A percentile compares a stretch with the other conserved stretches of the same genome.
These are phyloP conservation scores for Allium sativum DNA, from an alignment of 106 monocot species.

Conservation along the genomic window DNA sequence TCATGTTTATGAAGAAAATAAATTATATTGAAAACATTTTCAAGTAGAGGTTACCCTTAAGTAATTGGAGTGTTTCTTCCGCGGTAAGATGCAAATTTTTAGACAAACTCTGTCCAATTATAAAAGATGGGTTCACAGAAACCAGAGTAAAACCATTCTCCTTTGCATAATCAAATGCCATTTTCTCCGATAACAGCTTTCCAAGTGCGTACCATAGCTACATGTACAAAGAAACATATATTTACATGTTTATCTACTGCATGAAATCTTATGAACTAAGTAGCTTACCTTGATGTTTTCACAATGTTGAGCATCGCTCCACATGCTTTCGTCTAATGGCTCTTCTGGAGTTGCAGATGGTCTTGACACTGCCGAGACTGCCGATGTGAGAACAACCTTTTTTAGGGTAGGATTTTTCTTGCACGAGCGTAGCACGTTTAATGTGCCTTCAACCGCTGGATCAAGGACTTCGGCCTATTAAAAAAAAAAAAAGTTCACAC, in stretches of 20 bases:
- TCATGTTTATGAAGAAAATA: too few species aligned
- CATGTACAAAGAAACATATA: not conserved
- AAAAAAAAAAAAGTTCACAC: not conserved
- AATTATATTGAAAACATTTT: too few species aligned
- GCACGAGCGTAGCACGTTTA: slow-evolving; percentile 62
- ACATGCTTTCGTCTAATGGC: too few species aligned
- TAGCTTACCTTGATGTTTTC: too few species aligned
- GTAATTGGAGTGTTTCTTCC: slow-evolving; percentile 41
- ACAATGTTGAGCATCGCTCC: too few species aligned
- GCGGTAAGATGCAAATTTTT: slow-evolving; percentile 40
- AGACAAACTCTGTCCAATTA: slow-evolving; percentile 59
- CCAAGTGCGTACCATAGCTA: slow-evolving; percentile 77
- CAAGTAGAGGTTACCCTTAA: slow-evolving; percentile 33
- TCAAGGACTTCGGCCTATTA: slow-evolving; percentile 52
- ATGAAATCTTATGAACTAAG: too few species aligned
- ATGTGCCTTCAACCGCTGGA: slow-evolving; percentile 55
- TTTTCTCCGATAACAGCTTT: slow-evolving; percentile 66
- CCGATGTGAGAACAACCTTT: slow-evolving; percentile 67
- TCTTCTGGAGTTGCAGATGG: too few species aligned
- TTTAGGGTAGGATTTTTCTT: slow-evolving; percentile 52
- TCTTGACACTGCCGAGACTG: slow-evolving; percentile 19
- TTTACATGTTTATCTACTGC: too few species aligned
- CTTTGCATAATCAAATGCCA: slow-evolving; percentile 67
- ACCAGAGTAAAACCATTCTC: slow-evolving; percentile 63
- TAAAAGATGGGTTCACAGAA: slow-evolving; percentile 57